Evolutionary conservation across 78 protist species (phyloP), one percentile per base, ranked within the genome.

Genomic region (Polysphondylium violaceum): DNA sequence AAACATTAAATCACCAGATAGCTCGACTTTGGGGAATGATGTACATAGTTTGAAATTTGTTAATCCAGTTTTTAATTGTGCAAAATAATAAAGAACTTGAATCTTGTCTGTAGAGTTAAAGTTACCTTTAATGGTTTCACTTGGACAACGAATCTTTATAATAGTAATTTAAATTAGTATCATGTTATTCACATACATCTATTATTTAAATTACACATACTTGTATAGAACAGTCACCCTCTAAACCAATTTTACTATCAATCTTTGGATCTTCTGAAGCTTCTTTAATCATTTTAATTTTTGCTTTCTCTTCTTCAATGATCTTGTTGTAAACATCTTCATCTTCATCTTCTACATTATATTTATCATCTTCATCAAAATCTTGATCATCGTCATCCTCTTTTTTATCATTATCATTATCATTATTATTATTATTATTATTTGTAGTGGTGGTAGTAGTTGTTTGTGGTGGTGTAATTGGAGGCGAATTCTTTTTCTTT

Each of bases 151-250:
- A 56, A 83, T 44, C 31, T 65, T n/a, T 36, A 29, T 29, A 14
- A 65, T 29, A 65, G 38, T 14, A 65, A 36, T n/a, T n/a, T n/a
- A n/a, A n/a, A n/a, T n/a, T n/a, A n/a, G n/a, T n/a, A n/a, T n/a
- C n/a, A n/a, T 14, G 14, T 60, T 60, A 60, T 7, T 60, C 17
- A 9, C n/a, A 19, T 14, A 25, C 9, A 60, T 23, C 31, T 16
- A 29, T 65, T 65, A 19, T n/a, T 65, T 65, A 6, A 19, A 38
- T 29, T 11, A 29, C 14, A 36, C 38, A 29, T 65, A 65, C 73
- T 38, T 83, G 91, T 43, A 83, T 83, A 2, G 16, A 9, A 59
- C 78, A 68, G 43, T 83, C 91, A 69, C 91, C 91, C 23, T 35
- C 79, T 0, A 29, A 58, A 23, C 91, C 91, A 41, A 69, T 58